Percentiles rank a stretch among this genome's conserved stretches.
phyloP scores from a whole-genome alignment of 345 rosid species.

The Hirschfeldia incana region DNA sequence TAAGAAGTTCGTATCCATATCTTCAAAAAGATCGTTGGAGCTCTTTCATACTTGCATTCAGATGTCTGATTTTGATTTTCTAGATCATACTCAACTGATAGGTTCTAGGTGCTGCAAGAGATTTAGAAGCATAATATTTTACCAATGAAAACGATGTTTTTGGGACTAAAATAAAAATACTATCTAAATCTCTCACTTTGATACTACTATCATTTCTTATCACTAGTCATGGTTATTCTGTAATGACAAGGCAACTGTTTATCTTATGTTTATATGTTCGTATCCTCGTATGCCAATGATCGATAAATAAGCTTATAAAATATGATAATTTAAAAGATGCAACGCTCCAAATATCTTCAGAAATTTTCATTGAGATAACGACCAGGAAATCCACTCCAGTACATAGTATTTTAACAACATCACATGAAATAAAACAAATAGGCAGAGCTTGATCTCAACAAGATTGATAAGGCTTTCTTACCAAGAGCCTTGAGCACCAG shows the following conservation, averaged over 20 bases:
- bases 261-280: not conserved
- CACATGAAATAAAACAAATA: not conserved
- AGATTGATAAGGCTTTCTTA: conserved; percentile 33
- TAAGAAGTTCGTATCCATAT: no score
- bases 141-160: no score
- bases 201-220: no score
- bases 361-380: no score
- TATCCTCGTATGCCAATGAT: not conserved
- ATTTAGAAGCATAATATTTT: no score
- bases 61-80: no score
- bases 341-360: not conserved
- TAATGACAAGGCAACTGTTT: no score
- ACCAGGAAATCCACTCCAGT: not conserved
- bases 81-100: no score
- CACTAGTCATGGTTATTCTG: no score
- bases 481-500: conserved; percentile 94
- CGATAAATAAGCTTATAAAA: not conserved
- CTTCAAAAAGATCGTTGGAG: not conserved
- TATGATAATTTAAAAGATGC: not conserved
- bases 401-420: not conserved
- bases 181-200: no score
- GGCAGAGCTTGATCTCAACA: not conserved
- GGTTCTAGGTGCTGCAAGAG: no score
- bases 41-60: not conserved
- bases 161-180: no score